Evolutionary conservation across 2,329 filamentous ascomycete species (phyloP).

Genomic region (Claviceps sorghi): DNA sequence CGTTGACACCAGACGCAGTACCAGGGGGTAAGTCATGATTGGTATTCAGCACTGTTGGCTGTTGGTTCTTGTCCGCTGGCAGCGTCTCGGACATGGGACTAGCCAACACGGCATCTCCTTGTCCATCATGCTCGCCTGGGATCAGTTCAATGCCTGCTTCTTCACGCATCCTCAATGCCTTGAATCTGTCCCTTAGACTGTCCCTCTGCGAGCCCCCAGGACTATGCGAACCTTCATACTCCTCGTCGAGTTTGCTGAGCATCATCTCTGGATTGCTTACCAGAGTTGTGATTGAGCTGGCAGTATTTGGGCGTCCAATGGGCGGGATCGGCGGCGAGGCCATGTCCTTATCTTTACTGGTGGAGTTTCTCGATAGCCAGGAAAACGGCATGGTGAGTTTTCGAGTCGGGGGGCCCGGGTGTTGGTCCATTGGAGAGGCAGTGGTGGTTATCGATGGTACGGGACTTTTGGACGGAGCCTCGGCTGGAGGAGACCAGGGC

Average conservation of each 20-base stretch:
- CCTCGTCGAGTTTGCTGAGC: conserved; percentile 62
- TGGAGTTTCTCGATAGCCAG: conserved; percentile 60
- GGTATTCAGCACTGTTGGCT: conserved; percentile 42
- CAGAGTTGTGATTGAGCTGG: conserved; percentile 63
- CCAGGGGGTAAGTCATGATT: conserved; percentile 66
- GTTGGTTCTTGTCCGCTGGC: conserved; percentile 18
- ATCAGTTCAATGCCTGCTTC: conserved; percentile 44
- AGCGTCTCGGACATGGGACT: conserved; percentile 13
- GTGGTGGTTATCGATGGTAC: conserved; percentile 19
- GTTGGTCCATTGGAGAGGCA: conserved; percentile 17
- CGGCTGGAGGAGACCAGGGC: conserved; percentile 51
- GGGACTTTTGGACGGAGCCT: conserved; percentile 31
- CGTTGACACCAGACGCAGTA: conserved; percentile 67
- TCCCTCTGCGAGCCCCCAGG: conserved; percentile 35
- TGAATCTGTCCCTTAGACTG: conserved; percentile 66
- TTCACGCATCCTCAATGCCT: conserved; percentile 59
- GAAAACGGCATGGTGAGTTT: conserved; percentile 82
- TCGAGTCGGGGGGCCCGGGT: conserved; percentile 30
- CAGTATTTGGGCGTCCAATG: conserved; percentile 53
- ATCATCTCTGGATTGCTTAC: conserved; percentile 71
- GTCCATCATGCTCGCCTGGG: conserved; percentile 39
- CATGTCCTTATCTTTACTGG: conserved; percentile 40
- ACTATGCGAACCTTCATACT: conserved; percentile 35
- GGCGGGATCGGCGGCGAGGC: conserved; percentile 36
- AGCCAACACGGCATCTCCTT: conserved; percentile 14